These are phyloP conservation scores for Podaxis sp. DNA, from an alignment of 768 basidiomycete genomes.

Conservation along the genomic window DNA sequence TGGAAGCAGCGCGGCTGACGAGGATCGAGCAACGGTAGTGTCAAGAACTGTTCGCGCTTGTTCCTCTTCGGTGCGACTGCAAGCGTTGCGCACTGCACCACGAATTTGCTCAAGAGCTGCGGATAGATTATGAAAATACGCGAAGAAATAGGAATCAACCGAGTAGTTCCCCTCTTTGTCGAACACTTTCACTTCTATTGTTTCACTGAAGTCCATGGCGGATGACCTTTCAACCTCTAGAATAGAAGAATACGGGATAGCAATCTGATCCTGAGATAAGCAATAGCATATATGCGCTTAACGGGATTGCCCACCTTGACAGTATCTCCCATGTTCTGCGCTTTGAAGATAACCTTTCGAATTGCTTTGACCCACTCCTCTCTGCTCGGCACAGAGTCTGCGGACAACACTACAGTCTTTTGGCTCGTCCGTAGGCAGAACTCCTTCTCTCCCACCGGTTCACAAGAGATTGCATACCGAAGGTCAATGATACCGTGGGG, in stretches of 20 bases:
- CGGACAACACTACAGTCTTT: constrained; percentile 66
- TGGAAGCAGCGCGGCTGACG: constrained; percentile 12
- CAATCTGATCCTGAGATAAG: constrained; percentile 52
- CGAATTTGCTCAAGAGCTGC: constrained; percentile 81
- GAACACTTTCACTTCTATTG: constrained; percentile 90
- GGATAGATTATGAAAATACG: constrained; percentile 86
- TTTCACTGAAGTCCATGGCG: constrained; percentile 95
- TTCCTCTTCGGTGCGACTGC: constrained; percentile 33
- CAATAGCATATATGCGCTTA: not conserved
- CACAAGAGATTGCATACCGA: constrained; percentile 90
- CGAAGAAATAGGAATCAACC: constrained; percentile 90
- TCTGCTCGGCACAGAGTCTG: constrained; percentile 79
- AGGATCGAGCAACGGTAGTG: constrained; percentile 52
- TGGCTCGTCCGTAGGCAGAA: constrained; percentile 85
- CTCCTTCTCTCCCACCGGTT: constrained; percentile 72
- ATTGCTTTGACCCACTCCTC: constrained; percentile 98
- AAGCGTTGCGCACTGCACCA: constrained; percentile 64
- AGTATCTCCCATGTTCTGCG: constrained; percentile 93
- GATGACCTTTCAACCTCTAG: constrained; percentile 86
- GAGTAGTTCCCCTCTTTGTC: constrained; percentile 80
- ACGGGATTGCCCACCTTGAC: constrained; percentile 67
- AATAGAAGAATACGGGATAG: constrained; percentile 89
- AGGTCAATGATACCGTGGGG: constrained; percentile 95
- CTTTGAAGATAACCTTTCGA: constrained; percentile 91
- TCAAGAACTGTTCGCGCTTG: constrained; percentile 51